These are phyloP conservation scores for Purshia tridentata DNA, from an alignment of 306 rosid genomes.

Conservation along the genomic window DNA sequence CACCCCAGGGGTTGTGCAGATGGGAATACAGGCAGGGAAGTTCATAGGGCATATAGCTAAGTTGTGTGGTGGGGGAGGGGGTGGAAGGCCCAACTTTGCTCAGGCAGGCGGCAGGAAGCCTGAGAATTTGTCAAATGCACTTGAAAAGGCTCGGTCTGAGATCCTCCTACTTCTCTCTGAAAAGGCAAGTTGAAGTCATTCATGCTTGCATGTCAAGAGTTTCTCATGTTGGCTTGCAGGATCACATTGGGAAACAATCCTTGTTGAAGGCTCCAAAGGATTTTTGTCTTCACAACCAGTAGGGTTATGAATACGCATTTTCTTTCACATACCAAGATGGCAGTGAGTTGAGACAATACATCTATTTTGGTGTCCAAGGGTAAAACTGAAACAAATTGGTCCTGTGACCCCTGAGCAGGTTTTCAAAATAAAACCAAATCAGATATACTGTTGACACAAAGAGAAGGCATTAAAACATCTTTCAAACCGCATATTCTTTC, in stretches of 20 bases:
- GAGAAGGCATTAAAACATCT: no score
- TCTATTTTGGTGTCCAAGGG: no score
- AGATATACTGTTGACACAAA: no score
- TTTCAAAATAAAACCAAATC: no score
- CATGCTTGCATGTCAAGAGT: background rate
- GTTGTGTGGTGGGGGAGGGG: slow-evolving; percentile 94
- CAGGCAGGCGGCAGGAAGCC: slow-evolving; percentile 97
- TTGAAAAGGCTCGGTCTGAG: slow-evolving; percentile 68
- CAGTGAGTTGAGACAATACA: no score
- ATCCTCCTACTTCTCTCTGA: slow-evolving; percentile 54
- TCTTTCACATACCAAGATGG: background rate
- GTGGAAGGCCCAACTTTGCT: slow-evolving; percentile 94
- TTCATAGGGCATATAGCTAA: slow-evolving; percentile 88
- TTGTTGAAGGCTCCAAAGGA: slow-evolving; percentile 15
- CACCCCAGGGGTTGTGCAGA: slow-evolving; percentile 65
- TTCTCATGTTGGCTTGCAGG: slow-evolving; percentile 5
- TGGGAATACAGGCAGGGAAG: slow-evolving; percentile 88
- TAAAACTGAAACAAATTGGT: no score
- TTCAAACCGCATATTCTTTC: no score
- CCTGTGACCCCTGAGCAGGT: no score
- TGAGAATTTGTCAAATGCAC: slow-evolving; percentile 68
- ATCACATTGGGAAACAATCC: slow-evolving; percentile 17
- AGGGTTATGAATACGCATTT: background rate
- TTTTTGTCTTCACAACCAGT: background rate
- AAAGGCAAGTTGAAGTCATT: slow-evolving; percentile 47